phyloP scores from a whole-genome alignment of 2,329 filamentous ascomycete species.

The Colletotrichum aenigma region DNA sequence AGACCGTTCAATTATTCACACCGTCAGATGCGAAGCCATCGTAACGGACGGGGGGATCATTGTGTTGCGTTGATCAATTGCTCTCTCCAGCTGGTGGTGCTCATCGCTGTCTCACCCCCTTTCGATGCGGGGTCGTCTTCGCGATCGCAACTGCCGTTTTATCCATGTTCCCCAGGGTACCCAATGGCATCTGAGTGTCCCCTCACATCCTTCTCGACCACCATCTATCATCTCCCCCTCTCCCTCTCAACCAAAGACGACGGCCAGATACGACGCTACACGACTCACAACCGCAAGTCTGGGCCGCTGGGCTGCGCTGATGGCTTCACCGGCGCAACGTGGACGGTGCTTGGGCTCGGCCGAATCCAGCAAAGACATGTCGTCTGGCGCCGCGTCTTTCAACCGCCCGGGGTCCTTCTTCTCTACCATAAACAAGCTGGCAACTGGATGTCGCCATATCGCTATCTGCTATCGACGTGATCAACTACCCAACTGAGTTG shows the following conservation, averaged over 20 bases:
- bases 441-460: neutral
- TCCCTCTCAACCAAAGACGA: neutral
- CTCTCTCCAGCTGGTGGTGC: neutral
- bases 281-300: neutral
- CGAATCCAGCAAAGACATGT: neutral
- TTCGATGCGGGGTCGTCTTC: neutral
- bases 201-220: neutral
- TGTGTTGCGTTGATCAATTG: neutral
- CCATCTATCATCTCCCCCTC: neutral
- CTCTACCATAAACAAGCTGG: neutral
- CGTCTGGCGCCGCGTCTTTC: neutral
- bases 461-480: neutral
- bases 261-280: neutral
- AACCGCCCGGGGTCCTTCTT: neutral
- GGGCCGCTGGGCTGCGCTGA: neutral
- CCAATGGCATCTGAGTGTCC: neutral
- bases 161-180: neutral
- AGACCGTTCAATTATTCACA: neutral
- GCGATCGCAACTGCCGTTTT: slow-evolving; percentile 4
- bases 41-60: neutral
- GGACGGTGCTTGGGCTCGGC: neutral
- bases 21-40: neutral
- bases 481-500: neutral
- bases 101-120: neutral
- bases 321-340: neutral